phyloP scores from a whole-genome alignment of 225 moss, liverwort and hornwort species.

The Bryoerythrophyllum caledonicum region DNA sequence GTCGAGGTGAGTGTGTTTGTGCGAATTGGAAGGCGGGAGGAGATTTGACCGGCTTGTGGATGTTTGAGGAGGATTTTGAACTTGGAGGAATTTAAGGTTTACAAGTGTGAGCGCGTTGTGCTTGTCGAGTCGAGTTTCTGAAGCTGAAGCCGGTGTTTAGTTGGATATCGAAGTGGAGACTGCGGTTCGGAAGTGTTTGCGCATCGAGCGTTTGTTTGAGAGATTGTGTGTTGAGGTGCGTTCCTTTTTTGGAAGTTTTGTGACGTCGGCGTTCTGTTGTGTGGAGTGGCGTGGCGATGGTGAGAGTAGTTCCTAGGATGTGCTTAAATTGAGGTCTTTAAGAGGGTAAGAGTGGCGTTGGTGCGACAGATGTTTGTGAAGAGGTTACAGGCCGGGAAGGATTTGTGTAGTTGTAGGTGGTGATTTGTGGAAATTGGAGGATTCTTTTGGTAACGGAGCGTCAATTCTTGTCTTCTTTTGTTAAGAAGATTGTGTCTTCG shows the following conservation, averaged over 20 bases:
- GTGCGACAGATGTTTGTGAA: background rate
- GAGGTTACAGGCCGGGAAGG: background rate
- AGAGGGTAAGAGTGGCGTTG: background rate
- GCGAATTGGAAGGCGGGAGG: too few relatives aligned
- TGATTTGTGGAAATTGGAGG: conserved; percentile 11
- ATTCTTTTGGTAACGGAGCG: background rate
- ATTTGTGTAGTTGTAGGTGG: background rate
- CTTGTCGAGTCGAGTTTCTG: background rate
- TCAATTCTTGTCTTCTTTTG: background rate
- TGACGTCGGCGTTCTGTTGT: background rate
- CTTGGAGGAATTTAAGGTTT: too few relatives aligned
- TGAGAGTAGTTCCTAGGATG: background rate
- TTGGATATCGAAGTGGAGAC: background rate
- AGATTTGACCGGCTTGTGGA: too few relatives aligned
- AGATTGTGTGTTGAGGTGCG: background rate
- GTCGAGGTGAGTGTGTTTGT: too few relatives aligned
- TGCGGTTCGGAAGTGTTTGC: background rate
- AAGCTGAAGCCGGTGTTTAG: background rate
- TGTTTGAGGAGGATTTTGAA: too few relatives aligned
- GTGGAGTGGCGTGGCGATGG: background rate
- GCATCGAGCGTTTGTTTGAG: background rate
- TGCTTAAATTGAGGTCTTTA: background rate
- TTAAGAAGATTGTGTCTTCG: conserved; percentile 11
- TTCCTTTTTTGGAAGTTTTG: too few relatives aligned
- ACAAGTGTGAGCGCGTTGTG: too few relatives aligned